phyloP scores from a whole-genome alignment of 2,329 filamentous ascomycete genomes.

The Bipolaris oryzae region DNA sequence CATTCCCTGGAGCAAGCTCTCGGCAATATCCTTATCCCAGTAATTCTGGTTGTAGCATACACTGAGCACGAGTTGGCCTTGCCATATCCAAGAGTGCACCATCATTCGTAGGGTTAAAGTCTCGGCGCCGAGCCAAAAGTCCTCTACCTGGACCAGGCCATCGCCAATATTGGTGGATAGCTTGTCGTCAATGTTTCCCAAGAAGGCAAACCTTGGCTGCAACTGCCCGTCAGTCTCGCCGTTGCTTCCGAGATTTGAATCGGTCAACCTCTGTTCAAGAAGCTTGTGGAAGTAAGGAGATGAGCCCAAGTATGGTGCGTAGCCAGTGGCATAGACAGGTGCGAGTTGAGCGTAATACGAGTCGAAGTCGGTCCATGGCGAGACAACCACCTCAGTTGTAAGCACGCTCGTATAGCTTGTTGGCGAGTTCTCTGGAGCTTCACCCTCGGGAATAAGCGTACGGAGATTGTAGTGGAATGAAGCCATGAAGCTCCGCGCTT shows the following conservation, averaged over 20 bases:
- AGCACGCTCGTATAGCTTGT: slow-evolving; percentile 29
- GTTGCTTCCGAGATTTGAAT: slow-evolving; percentile 6
- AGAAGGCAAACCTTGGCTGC: slow-evolving; percentile 26
- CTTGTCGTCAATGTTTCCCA: slow-evolving; percentile 29
- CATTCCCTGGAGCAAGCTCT: slow-evolving; percentile 20
- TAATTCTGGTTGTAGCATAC: slow-evolving; percentile 32
- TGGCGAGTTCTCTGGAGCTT: slow-evolving; percentile 22
- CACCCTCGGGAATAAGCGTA: slow-evolving; percentile 24
- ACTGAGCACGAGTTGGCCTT: slow-evolving; percentile 27
- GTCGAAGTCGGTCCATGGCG: slow-evolving; percentile 19
- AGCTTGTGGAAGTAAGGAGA: slow-evolving; percentile 28
- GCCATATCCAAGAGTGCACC: slow-evolving; percentile 33
- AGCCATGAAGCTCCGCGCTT: slow-evolving; percentile 29
- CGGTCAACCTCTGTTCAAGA: slow-evolving; percentile 17
- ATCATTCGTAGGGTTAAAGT: slow-evolving; percentile 32
- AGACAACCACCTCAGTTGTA: slow-evolving; percentile 29
- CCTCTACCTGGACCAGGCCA: slow-evolving; percentile 24
- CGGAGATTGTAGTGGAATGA: slow-evolving; percentile 35
- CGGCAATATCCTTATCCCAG: slow-evolving; percentile 25
- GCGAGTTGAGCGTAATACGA: slow-evolving; percentile 28
- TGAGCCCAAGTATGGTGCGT: slow-evolving; percentile 26
- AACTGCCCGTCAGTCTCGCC: slow-evolving; percentile 19
- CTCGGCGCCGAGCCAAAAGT: slow-evolving; percentile 33
- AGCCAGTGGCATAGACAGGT: slow-evolving; percentile 26
- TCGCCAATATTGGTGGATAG: slow-evolving; percentile 19